A percentile compares a stretch with the other conserved stretches of the same genome.
Evolutionary conservation across 2,329 filamentous ascomycete species (phyloP).

Genomic region (Diaporthe sp.): DNA sequence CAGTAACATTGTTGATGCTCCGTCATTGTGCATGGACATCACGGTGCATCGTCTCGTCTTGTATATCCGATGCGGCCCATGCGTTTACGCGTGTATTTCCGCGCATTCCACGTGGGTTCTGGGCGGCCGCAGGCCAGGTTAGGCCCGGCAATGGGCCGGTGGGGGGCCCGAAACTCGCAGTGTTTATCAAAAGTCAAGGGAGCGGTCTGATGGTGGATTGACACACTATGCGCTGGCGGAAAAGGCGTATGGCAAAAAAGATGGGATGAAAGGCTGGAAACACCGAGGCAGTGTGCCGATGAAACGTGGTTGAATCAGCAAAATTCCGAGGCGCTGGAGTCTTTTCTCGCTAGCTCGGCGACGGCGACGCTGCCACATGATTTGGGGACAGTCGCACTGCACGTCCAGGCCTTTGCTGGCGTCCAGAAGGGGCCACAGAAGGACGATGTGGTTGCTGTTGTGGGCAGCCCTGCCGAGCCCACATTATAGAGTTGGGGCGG

Average conservation of each 20-base stretch:
- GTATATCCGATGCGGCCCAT: background rate
- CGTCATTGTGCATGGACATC: constrained; percentile 14
- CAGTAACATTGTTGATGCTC: background rate
- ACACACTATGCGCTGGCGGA: constrained; percentile 2
- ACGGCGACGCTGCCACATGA: background rate
- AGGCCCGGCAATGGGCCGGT: background rate
- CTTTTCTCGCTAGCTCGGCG: constrained; percentile 10
- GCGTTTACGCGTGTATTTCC: background rate
- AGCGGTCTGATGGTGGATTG: background rate
- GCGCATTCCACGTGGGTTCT: background rate
- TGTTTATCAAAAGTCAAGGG: constrained; percentile 5
- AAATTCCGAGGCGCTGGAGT: constrained; percentile 18
- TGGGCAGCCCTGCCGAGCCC: constrained; percentile 9
- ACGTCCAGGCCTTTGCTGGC: too few species aligned
- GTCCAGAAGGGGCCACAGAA: background rate
- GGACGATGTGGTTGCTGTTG: background rate
- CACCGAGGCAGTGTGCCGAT: background rate
- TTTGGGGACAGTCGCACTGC: background rate
- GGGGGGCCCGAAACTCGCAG: background rate
- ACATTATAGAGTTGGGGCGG: constrained; percentile 19
- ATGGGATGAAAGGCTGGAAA: background rate
- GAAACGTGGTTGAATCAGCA: constrained; percentile 17
- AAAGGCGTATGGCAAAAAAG: background rate
- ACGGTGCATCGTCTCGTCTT: background rate
- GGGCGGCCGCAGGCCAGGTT: too few species aligned